Evolutionary conservation across 2,329 filamentous ascomycete genomes (phyloP).

Genomic region (Penicillium sp.): DNA sequence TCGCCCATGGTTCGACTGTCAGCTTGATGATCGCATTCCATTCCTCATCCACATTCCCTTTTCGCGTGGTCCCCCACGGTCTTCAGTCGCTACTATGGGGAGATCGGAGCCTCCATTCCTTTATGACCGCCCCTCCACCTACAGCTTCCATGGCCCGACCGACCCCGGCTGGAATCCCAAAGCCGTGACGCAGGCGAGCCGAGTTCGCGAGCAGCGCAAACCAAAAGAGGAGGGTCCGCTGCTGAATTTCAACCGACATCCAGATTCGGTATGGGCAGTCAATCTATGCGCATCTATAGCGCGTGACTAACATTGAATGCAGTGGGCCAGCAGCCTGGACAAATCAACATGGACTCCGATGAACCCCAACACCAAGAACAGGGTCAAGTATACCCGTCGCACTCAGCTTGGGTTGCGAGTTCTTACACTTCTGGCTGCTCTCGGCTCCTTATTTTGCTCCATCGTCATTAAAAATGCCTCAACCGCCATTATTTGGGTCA

Average conservation of each 20-base stretch:
- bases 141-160: slow-evolving; percentile 51
- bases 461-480: slow-evolving; percentile 68
- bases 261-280: slow-evolving; percentile 60
- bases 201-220: slow-evolving; percentile 55
- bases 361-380: slow-evolving; percentile 62
- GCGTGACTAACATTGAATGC: slow-evolving; percentile 10
- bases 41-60: slow-evolving; percentile 25
- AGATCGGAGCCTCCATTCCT: slow-evolving; percentile 64
- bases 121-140: slow-evolving; percentile 57
- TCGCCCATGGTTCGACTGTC: slow-evolving; percentile 9
- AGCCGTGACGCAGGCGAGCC: slow-evolving; percentile 74
- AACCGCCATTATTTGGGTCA: slow-evolving; percentile 64
- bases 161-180: slow-evolving; percentile 73
- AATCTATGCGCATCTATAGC: not conserved
- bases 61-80: slow-evolving; percentile 33
- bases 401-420: slow-evolving; percentile 65
- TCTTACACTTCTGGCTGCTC: slow-evolving; percentile 61
- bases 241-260: slow-evolving; percentile 77
- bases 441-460: slow-evolving; percentile 67
- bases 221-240: slow-evolving; percentile 69
- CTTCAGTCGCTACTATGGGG: slow-evolving; percentile 41
- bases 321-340: slow-evolving; percentile 52
- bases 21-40: slow-evolving; percentile 20
- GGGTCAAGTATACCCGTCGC: slow-evolving; percentile 64
- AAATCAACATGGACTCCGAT: slow-evolving; percentile 60